phyloP scores from a whole-genome alignment of 768 basidiomycete species.

The Pisolithus orientalis region DNA sequence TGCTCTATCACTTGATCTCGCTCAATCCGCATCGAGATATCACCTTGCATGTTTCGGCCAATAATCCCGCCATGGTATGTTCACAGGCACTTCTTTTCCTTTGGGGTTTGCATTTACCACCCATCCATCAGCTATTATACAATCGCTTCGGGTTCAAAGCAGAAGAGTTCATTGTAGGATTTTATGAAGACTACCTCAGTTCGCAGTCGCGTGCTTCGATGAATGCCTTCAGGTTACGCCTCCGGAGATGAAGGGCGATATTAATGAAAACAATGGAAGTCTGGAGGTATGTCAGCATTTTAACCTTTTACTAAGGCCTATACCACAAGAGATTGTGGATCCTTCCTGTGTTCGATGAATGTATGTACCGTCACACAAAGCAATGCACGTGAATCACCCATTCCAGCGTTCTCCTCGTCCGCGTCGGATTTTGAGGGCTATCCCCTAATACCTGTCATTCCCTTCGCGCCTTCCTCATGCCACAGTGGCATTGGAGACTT shows the following conservation, averaged over 20 bases:
- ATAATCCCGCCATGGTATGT: constrained; percentile 71
- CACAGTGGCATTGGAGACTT: too few species aligned
- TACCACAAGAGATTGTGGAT: too few species aligned
- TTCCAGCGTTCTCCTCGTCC: too few species aligned
- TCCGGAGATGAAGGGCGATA: constrained; percentile 43
- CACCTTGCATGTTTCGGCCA: constrained; percentile 76
- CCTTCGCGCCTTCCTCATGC: too few species aligned
- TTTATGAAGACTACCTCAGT: constrained; percentile 77
- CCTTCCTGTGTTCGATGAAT: too few species aligned
- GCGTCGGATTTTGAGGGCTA: too few species aligned
- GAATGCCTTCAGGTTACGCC: constrained; percentile 73
- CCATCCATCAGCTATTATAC: constrained; percentile 53
- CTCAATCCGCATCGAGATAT: constrained; percentile 73
- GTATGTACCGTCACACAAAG: too few species aligned
- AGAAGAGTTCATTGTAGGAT: constrained; percentile 76
- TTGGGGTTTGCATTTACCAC: not conserved
- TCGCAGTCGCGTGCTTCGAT: constrained; percentile 64
- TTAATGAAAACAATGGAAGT: too few species aligned
- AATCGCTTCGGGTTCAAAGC: constrained; percentile 87
- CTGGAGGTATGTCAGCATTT: too few species aligned
- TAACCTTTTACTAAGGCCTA: too few species aligned
- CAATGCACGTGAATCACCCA: too few species aligned
- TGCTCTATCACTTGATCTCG: constrained; percentile 71
- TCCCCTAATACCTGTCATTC: too few species aligned
- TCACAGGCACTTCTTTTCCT: not conserved